Evolutionary conservation across 176 grass and related monocot species (phyloP).

Genomic region (Rhynchospora pubera): DNA sequence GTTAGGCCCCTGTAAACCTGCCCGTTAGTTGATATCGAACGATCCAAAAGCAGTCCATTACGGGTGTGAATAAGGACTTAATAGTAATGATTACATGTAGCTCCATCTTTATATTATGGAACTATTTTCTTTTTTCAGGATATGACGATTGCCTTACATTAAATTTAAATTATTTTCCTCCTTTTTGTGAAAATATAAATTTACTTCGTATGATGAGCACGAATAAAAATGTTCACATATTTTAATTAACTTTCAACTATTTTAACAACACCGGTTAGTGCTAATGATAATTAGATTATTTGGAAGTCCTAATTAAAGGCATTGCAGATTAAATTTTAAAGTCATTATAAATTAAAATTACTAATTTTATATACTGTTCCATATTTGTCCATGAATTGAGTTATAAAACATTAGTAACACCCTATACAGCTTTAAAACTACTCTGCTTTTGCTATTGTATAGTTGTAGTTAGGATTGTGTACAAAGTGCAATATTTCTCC

Average conservation of each 20-base stretch:
- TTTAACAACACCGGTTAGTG: too few relatives aligned
- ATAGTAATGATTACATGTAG: not conserved
- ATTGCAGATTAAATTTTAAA: too few relatives aligned
- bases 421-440: not conserved
- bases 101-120: too few relatives aligned
- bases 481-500: not conserved
- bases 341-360: too few relatives aligned
- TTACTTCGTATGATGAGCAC: not conserved
- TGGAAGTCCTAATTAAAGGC: too few relatives aligned
- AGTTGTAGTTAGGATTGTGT: not conserved
- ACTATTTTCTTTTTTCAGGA: not conserved
- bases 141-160: not conserved
- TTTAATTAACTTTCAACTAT: too few relatives aligned
- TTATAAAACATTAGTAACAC: too few relatives aligned
- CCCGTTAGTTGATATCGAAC: not conserved
- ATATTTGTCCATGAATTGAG: too few relatives aligned
- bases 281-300: too few relatives aligned
- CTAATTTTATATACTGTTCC: too few relatives aligned
- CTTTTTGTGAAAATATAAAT: not conserved
- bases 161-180: not conserved
- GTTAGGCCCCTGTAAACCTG: not conserved
- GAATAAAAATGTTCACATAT: not conserved
- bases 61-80: not conserved
- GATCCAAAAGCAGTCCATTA: not conserved
- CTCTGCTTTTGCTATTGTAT: not conserved